phyloP scores from a whole-genome alignment of 805 yeast genomes.

The Cyberlindnera mycetangii region DNA sequence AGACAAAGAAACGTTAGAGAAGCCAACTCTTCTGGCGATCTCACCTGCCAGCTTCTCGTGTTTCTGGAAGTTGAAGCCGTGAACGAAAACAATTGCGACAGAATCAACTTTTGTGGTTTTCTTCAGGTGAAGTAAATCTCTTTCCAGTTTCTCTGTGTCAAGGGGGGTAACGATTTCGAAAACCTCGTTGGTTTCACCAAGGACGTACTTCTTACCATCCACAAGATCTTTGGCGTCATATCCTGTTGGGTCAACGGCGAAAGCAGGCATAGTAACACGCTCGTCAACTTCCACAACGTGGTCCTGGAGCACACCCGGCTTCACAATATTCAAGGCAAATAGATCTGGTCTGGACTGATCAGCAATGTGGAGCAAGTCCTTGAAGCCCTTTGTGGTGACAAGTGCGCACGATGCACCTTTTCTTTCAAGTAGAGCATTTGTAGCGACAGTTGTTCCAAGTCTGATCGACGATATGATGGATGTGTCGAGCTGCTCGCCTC shows the following conservation, averaged over 20 bases:
- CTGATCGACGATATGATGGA: conserved; percentile 40
- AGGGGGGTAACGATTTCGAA: conserved; percentile 36
- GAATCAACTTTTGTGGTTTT: conserved; percentile 30
- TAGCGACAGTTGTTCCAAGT: conserved; percentile 52
- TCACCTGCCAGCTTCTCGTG: conserved; percentile 36
- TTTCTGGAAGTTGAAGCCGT: conserved; percentile 35
- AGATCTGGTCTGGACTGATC: conserved; percentile 52
- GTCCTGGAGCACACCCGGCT: conserved; percentile 44
- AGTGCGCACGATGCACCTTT: conserved; percentile 48
- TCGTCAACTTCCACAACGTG: conserved; percentile 47
- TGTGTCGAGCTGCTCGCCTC: conserved; percentile 32
- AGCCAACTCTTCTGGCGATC: conserved; percentile 34
- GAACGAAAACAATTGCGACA: conserved; percentile 35
- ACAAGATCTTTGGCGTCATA: conserved; percentile 30
- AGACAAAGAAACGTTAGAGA: conserved; percentile 20
- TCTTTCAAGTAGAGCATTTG: conserved; percentile 50
- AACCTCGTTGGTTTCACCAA: conserved; percentile 39
- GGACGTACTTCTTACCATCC: conserved; percentile 35
- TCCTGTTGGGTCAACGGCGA: conserved; percentile 41
- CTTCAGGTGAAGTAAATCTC: conserved; percentile 22
- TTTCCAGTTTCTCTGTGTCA: conserved; percentile 26
- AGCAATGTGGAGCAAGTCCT: conserved; percentile 48
- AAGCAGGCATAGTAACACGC: conserved; percentile 61
- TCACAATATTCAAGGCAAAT: conserved; percentile 46
- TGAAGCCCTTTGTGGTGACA: conserved; percentile 49